Conservation (phyloP, 768 basidiomycete genomes). For the Collybia sp. region DNA sequence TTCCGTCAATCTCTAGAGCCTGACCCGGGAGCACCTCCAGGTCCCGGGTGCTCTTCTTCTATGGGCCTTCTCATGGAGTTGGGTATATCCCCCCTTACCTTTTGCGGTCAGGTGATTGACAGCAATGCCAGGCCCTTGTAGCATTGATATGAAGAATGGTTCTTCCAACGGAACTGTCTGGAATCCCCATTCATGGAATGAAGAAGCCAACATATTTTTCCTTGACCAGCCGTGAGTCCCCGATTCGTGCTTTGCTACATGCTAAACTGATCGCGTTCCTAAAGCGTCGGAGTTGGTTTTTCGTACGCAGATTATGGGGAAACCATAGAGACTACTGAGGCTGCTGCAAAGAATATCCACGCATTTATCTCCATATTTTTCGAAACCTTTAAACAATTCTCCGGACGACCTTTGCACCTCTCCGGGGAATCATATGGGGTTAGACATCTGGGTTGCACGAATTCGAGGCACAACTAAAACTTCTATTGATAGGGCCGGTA, state of each 20-base stretch:
- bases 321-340: constrained; percentile 69
- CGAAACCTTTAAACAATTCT: constrained; percentile 70
- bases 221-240: constrained; percentile 54
- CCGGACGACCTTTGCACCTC: constrained; percentile 64
- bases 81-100: constrained; percentile 37
- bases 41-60: constrained; percentile 50
- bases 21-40: constrained; percentile 22
- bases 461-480: constrained; percentile 8
- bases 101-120: not conserved
- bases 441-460: constrained; percentile 12
- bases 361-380: constrained; percentile 79
- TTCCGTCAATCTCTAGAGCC: not conserved
- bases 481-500: constrained; percentile 49
- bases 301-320: constrained; percentile 69
- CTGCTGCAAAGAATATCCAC: constrained; percentile 71
- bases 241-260: not conserved
- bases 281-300: constrained; percentile 65
- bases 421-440: constrained; percentile 81
- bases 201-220: constrained; percentile 66
- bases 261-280: not conserved
- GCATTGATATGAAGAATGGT: constrained; percentile 50
- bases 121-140: constrained; percentile 27
- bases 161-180: constrained; percentile 57
- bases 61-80: constrained; percentile 69
- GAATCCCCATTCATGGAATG: constrained; percentile 65